Conservation (phyloP, 352 stramenopile genomes). For the Globisporangium nagaii region DNA sequence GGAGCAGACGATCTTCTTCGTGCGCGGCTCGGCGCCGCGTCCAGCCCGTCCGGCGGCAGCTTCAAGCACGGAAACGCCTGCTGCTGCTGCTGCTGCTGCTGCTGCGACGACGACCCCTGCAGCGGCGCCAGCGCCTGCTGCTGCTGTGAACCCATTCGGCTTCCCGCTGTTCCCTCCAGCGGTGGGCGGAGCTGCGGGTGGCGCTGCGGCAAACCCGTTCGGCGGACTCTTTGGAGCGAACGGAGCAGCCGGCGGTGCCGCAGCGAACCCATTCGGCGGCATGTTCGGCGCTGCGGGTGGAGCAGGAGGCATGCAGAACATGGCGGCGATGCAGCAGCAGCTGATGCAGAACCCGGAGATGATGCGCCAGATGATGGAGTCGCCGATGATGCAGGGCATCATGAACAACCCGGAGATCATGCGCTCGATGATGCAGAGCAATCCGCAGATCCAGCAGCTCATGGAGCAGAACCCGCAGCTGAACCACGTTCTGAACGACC, state of each 20-base stretch:
- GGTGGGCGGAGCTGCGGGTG: conserved; percentile 5
- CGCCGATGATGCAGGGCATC: conserved; percentile 89
- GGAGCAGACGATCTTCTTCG: conserved; percentile 83
- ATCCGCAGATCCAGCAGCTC: conserved; percentile 93
- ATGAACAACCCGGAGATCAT: conserved; percentile 96
- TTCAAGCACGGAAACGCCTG: conserved; percentile 14
- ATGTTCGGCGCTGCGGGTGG: conserved; percentile 25
- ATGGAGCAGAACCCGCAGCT: conserved; percentile 96
- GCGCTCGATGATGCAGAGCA: conserved; percentile 92
- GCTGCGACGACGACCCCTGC: conserved; percentile 18
- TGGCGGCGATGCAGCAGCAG: conserved; percentile 85
- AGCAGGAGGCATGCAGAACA: conserved; percentile 44
- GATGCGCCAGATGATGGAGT: conserved; percentile 87
- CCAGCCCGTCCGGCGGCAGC: conserved; percentile 13
- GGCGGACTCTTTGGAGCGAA: conserved; percentile 43
- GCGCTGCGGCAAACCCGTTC: conserved; percentile 44
- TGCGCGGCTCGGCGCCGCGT: conserved; percentile 55
- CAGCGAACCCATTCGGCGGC: conserved; percentile 55
- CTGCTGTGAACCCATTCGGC: conserved; percentile 39
- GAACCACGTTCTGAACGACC: conserved; percentile 94
- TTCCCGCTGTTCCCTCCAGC: conserved; percentile 41
- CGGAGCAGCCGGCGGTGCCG: conserved; percentile 9
- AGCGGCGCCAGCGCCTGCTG: conserved; percentile 9
- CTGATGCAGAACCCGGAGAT: conserved; percentile 87
- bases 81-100: conserved; percentile 8